phyloP scores from a whole-genome alignment of 495 filamentous ascomycete genomes.

The Xylaria bambusicola region DNA sequence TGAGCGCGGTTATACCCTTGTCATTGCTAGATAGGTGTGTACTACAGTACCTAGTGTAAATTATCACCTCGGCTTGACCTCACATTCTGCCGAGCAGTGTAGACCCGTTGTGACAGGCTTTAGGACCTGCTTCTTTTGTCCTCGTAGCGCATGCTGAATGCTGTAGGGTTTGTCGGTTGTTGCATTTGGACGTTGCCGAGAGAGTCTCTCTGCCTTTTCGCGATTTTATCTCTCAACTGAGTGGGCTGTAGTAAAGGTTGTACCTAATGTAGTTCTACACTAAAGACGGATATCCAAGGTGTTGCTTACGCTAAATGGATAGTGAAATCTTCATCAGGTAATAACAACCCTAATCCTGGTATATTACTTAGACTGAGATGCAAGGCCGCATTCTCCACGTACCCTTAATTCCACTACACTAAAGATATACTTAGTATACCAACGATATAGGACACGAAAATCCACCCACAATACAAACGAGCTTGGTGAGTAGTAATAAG shows the following conservation, averaged over 20 bases:
- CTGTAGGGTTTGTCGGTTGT: background rate
- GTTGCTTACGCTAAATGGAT: background rate
- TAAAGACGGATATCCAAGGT: no score
- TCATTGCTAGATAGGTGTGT: background rate
- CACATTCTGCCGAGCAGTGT: conserved; percentile 2
- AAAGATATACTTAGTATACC: background rate
- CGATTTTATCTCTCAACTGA: background rate
- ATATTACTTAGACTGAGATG: no score
- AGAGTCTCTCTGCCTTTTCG: background rate
- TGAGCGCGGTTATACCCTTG: background rate
- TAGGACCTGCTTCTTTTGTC: conserved; percentile 18
- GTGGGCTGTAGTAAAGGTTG: background rate
- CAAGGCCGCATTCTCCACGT: conserved; percentile 10
- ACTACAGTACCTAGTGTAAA: background rate
- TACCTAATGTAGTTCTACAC: no score
- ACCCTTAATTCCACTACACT: conserved; percentile 6
- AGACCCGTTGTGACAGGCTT: background rate
- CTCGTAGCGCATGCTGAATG: background rate
- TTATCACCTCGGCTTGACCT: background rate
- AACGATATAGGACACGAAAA: background rate
- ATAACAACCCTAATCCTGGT: conserved; percentile 16
- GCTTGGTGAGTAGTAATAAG: conserved; percentile 9
- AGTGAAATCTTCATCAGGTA: conserved; percentile 1
- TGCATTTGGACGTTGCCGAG: background rate
- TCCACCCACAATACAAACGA: conserved; percentile 3